These are phyloP conservation scores for Psophocarpus tetragonolobus DNA, from an alignment of 306 rosid species.

Conservation along the genomic window DNA sequence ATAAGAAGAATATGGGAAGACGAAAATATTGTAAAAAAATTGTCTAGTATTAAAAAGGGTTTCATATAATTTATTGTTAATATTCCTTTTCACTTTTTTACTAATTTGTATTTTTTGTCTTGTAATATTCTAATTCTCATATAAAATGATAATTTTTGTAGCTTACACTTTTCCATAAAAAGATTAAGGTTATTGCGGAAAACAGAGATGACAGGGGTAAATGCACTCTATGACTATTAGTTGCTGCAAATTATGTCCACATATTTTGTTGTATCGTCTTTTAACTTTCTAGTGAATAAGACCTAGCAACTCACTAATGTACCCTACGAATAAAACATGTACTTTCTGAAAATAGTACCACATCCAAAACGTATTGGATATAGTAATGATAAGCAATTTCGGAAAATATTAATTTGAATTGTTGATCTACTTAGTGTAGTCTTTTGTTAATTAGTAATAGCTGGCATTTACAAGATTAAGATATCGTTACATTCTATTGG, in stretches of 20 bases:
- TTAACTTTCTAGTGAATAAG: conserved; percentile 37
- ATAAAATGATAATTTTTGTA: conserved; percentile 41
- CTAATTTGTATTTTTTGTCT: not conserved
- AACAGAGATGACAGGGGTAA: conserved; percentile 7
- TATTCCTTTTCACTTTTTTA: not conserved
- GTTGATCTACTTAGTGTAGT: no score
- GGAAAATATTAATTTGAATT: no score
- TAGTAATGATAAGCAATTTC: no score
- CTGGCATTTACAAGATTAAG: no score
- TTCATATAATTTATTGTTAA: not conserved
- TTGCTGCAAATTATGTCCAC: conserved; percentile 18
- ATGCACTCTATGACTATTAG: conserved; percentile 23
- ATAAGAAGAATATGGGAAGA: no score
- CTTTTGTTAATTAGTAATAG: no score
- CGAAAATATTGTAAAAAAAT: no score
- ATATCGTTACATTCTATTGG: no score
- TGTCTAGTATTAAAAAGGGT: not conserved
- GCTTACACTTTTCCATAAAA: conserved; percentile 59
- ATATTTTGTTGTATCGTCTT: conserved; percentile 24
- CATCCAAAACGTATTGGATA: no score
- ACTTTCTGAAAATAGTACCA: no score
- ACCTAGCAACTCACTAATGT: conserved; percentile 40
- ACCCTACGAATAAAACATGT: conserved; percentile 19
- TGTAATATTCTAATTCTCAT: not conserved
- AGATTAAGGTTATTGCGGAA: conserved; percentile 20